Evolutionary conservation across 495 filamentous ascomycete species (phyloP), one percentile per base, ranked within the genome.

Genomic region (Daldinia vernicosa): DNA sequence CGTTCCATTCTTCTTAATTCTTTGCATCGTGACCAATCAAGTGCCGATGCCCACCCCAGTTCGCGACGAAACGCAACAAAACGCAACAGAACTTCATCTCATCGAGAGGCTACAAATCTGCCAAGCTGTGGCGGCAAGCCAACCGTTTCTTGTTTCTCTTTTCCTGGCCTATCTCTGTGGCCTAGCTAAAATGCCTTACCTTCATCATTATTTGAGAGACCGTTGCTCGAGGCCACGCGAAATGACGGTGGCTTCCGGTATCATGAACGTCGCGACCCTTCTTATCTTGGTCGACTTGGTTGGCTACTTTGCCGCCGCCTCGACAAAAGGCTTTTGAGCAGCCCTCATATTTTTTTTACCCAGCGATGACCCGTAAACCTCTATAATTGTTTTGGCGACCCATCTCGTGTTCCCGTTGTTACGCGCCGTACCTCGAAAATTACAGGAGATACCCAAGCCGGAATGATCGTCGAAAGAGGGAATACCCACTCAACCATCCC

Each of bases 21-120:
- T 73, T 69, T 73, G 61, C 70, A 73, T 73, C 70, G 26, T 32
- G 40, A 69, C 70, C 70, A 73, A 73, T 73, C 61, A 73, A 73
- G 60, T 45, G 6, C 17, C 66, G 22, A 27, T n/a, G 5, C 57
- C 60, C 50, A 69, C 56, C 70, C 70, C 57, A 27, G 70, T 50
- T 53, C 19, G 70, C 70, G 70, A 73, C 70, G 43, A 61, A 60
- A 60, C 57, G 64, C 60, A 27, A 51, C 65, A 57, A 61, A 60
- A 60, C 57, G 64, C 60, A 27, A 51, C 65, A 57, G 40, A 69
- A 59, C 40, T 43, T 60, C 70, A 73, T 68, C 28, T 39, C 66
- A 73, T 66, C 58, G 66, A 73, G 70, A 73, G 61, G 70, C 70
- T 73, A 61, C 33, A n/a, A 50, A 43, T 58, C 30, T 52, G 33